A percentile compares a stretch with the other conserved stretches of the same genome.
These are phyloP conservation scores for Penicillium vulpinum DNA, from an alignment of 2,329 filamentous ascomycete species.

Conservation along the genomic window DNA sequence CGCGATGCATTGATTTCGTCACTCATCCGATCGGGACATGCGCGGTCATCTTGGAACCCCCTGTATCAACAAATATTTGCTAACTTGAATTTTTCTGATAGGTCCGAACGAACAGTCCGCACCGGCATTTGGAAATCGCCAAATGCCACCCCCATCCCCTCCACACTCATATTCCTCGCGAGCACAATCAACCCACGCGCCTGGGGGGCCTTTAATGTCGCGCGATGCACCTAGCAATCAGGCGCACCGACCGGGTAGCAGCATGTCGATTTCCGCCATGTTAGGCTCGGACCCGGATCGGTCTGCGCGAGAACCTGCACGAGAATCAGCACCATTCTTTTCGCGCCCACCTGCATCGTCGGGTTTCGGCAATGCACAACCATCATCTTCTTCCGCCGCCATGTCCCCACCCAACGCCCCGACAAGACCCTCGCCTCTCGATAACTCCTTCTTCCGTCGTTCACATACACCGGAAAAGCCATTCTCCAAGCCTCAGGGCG, in stretches of 20 bases:
- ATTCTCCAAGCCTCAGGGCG: conserved; percentile 49
- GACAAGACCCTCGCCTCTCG: conserved; percentile 51
- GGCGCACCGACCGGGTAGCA: conserved; percentile 59
- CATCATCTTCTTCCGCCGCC: conserved; percentile 35
- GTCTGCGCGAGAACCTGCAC: conserved; percentile 46
- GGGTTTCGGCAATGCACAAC: conserved; percentile 34
- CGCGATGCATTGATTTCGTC: conserved; percentile 4
- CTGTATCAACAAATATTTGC: not conserved
- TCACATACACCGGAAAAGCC: conserved; percentile 73
- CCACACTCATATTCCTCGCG: conserved; percentile 50
- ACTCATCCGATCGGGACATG: conserved; percentile 1
- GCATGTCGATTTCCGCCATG: conserved; percentile 75
- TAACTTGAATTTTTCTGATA: conserved; percentile 12
- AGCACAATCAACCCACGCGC: conserved; percentile 41
- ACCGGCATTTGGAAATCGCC: conserved; percentile 40
- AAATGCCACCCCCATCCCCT: conserved; percentile 55
- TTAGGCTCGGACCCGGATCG: conserved; percentile 58
- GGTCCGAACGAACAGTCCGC: conserved; percentile 36
- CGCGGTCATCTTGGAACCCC: not conserved
- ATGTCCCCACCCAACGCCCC: conserved; percentile 48
- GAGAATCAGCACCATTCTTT: conserved; percentile 48
- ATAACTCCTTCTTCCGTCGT: conserved; percentile 64
- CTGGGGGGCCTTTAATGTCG: conserved; percentile 42
- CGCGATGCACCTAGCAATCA: conserved; percentile 58
- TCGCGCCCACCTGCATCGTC: conserved; percentile 46